Conservation (phyloP, 305 asterid species). For the Rubia balearica region DNA sequence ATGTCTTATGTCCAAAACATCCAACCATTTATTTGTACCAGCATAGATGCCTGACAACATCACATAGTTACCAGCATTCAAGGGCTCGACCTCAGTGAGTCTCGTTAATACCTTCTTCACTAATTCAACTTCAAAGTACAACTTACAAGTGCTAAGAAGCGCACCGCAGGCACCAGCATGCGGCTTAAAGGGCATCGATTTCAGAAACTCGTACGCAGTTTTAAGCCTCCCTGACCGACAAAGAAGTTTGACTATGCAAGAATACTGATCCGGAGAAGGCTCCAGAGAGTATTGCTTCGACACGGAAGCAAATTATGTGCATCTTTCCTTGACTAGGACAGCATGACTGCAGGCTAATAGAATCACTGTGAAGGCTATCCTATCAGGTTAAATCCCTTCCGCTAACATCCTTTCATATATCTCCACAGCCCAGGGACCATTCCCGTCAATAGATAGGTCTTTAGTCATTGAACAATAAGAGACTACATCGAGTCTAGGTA, state of each 20-base stretch:
- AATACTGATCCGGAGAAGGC: conserved; percentile 69
- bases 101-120: conserved; percentile 43
- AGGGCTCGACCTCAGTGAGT: conserved; percentile 63
- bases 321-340: conserved; percentile 58
- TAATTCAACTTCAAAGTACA: conserved; percentile 44
- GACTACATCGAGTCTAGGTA: conserved; percentile 50
- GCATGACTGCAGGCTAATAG: conserved; percentile 52
- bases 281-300: conserved; percentile 28
- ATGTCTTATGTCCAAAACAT: conserved; percentile 42
- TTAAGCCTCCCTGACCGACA: conserved; percentile 63
- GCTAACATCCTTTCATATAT: conserved; percentile 52
- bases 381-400: conserved; percentile 63
- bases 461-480: conserved; percentile 74
- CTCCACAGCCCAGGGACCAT: conserved; percentile 40
- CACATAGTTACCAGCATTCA: conserved; percentile 49
- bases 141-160: conserved; percentile 63
- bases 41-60: conserved; percentile 64
- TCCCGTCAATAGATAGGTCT: conserved; percentile 54
- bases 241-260: conserved; percentile 64
- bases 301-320: conserved; percentile 43
- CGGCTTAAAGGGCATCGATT: conserved; percentile 44
- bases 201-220: conserved; percentile 61
- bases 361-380: conserved; percentile 64
- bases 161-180: conserved; percentile 89
- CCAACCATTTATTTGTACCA: conserved; percentile 54